Conservation (phyloP, 2,329 filamentous ascomycete species). For the Huntiella abstrusa region DNA sequence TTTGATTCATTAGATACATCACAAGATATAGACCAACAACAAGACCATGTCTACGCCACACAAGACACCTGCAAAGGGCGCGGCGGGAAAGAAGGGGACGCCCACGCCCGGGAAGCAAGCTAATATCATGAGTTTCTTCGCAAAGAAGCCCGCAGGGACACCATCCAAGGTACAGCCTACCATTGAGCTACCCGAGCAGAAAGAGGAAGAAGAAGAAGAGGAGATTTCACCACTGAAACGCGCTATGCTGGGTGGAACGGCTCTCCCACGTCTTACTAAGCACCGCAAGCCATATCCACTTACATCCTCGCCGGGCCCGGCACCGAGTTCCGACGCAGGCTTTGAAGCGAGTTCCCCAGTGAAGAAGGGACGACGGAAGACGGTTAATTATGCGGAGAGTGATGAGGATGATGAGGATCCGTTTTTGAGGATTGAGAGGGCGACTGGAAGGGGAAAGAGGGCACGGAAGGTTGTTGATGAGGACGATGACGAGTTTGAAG, state of each 20-base stretch:
- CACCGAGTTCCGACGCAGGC: constrained; percentile 51
- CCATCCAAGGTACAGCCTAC: constrained; percentile 17
- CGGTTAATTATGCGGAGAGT: constrained; percentile 39
- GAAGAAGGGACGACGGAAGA: constrained; percentile 22
- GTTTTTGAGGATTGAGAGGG: constrained; percentile 11
- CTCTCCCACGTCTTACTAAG: constrained; percentile 17
- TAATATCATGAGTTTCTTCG: constrained; percentile 27
- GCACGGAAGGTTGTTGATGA: constrained; percentile 45
- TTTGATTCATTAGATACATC: too few species aligned
- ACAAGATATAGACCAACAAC: background rate
- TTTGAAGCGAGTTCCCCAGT: too few species aligned
- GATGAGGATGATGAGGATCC: constrained; percentile 58
- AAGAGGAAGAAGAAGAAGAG: background rate
- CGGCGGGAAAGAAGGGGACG: constrained; percentile 13
- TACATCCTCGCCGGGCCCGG: constrained; percentile 45
- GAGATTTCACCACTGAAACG: constrained; percentile 17
- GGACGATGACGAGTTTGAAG: constrained; percentile 54
- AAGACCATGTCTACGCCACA: constrained; percentile 6
- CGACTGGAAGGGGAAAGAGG: constrained; percentile 12
- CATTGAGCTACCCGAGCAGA: too few species aligned
- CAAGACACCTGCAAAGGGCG: constrained; percentile 16
- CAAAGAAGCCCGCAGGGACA: constrained; percentile 17
- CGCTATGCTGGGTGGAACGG: constrained; percentile 23
- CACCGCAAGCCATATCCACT: constrained; percentile 21
- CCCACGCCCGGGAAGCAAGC: constrained; percentile 20